Percentiles rank a stretch among this genome's conserved stretches.
Conservation (phyloP, 495 filamentous ascomycete species). For the Hypoxylon crocopeplum region DNA sequence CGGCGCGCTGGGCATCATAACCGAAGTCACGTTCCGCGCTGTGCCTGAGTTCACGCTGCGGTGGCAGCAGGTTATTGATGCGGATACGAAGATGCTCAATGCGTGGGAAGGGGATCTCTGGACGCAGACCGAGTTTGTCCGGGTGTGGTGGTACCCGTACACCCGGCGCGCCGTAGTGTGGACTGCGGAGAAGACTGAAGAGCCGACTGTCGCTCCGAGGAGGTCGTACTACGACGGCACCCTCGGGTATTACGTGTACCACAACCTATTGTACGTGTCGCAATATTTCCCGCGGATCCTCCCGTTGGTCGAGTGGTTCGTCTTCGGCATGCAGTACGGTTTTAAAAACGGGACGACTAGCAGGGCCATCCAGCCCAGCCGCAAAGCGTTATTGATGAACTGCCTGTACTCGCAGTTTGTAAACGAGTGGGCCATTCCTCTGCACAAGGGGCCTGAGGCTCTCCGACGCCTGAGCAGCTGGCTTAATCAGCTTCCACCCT, state of each 20-base stretch:
- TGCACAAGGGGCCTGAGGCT: slow-evolving; percentile 88
- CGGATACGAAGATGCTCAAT: slow-evolving; percentile 68
- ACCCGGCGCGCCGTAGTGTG: slow-evolving; percentile 84
- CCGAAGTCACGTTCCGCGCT: slow-evolving; percentile 84
- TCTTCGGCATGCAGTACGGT: slow-evolving; percentile 95
- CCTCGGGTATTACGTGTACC: slow-evolving; percentile 87
- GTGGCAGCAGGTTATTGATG: slow-evolving; percentile 82
- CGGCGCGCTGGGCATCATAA: slow-evolving; percentile 88
- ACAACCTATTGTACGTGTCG: slow-evolving; percentile 79
- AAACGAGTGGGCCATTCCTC: slow-evolving; percentile 95
- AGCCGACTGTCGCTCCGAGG: slow-evolving; percentile 45
- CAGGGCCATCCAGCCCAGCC: slow-evolving; percentile 77
- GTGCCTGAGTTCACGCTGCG: slow-evolving; percentile 77
- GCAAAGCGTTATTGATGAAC: slow-evolving; percentile 87
- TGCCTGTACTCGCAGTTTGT: slow-evolving; percentile 97
- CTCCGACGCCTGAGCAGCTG: slow-evolving; percentile 82
- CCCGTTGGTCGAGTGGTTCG: slow-evolving; percentile 89
- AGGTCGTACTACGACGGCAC: slow-evolving; percentile 77
- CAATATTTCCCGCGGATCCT: slow-evolving; percentile 80
- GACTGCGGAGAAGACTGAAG: slow-evolving; percentile 76
- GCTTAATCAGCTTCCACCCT: slow-evolving; percentile 68
- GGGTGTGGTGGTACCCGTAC: slow-evolving; percentile 98
- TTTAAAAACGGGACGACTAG: slow-evolving; percentile 72
- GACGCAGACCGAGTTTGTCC: slow-evolving; percentile 84
- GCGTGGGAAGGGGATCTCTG: slow-evolving; percentile 80